A percentile compares a stretch with the other conserved stretches of the same genome.
Evolutionary conservation across 805 yeast genomes (phyloP).

Genomic region (Suhomyces sp.): DNA sequence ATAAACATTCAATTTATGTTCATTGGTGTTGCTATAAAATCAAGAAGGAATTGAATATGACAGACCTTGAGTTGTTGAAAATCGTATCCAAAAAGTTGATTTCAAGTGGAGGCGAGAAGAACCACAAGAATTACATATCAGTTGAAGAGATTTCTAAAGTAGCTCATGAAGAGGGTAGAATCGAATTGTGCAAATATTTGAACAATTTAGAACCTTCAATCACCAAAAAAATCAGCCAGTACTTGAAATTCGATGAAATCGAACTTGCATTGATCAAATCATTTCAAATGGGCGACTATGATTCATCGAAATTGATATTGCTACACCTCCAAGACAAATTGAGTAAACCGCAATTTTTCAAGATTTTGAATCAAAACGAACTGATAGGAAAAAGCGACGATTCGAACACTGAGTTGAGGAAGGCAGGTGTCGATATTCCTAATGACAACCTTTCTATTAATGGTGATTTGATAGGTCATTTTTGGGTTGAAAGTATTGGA

Average conservation of each 20-base stretch:
- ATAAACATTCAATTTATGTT: slow-evolving; percentile 47
- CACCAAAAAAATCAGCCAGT: slow-evolving; percentile 52
- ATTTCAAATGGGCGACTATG: slow-evolving; percentile 57
- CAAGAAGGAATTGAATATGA: slow-evolving; percentile 45
- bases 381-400: slow-evolving; percentile 26
- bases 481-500: slow-evolving; percentile 35
- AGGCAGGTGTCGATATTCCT: slow-evolving; percentile 10
- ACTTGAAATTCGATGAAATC: slow-evolving; percentile 69
- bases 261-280: slow-evolving; percentile 68
- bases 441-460: slow-evolving; percentile 26
- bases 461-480: slow-evolving; percentile 38
- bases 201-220: slow-evolving; percentile 66
- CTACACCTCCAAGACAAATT: slow-evolving; percentile 52
- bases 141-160: slow-evolving; percentile 57
- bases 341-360: slow-evolving; percentile 66
- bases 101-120: slow-evolving; percentile 15
- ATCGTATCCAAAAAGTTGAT: slow-evolving; percentile 47
- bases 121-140: slow-evolving; percentile 42
- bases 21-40: slow-evolving; percentile 83
- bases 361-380: slow-evolving; percentile 53
- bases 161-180: slow-evolving; percentile 81
- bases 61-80: slow-evolving; percentile 59
- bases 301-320: slow-evolving; percentile 57
- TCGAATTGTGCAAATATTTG: slow-evolving; percentile 62
- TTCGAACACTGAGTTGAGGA: slow-evolving; percentile 22